Percentiles rank a stretch among this genome's conserved stretches.
Conservation (phyloP, 495 filamentous ascomycete species). For the Neurospora sp. region DNA sequence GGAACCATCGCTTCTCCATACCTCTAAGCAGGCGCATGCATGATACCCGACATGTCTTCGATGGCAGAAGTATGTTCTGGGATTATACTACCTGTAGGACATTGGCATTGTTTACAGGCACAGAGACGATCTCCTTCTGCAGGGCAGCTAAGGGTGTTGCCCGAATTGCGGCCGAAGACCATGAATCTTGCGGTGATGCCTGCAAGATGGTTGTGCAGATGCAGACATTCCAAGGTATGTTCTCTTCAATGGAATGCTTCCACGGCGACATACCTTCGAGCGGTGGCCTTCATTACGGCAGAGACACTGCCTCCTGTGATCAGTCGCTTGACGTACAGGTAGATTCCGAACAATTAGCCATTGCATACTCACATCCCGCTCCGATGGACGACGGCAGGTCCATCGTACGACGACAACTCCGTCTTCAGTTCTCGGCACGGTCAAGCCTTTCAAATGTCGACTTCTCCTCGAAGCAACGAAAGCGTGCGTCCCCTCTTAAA, state of each 20-base stretch:
- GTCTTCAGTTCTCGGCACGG: neutral
- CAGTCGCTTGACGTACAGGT: neutral
- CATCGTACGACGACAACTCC: neutral
- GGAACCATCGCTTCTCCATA: neutral
- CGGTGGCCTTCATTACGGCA: neutral
- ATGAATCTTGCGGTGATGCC: neutral
- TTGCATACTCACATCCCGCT: neutral
- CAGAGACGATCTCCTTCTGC: neutral
- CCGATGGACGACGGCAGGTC: neutral
- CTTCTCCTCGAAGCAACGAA: neutral
- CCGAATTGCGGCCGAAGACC: neutral
- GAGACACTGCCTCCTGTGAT: neutral
- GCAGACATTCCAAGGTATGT: neutral
- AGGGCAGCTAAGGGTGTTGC: neutral
- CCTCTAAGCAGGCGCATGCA: neutral
- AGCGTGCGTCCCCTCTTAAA: neutral
- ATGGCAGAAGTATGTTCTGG: neutral
- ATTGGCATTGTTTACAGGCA: neutral
- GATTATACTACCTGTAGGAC: neutral
- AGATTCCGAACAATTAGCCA: neutral
- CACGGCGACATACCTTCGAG: neutral
- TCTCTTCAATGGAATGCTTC: neutral
- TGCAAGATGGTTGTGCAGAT: neutral
- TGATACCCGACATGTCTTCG: neutral
- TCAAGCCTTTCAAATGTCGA: neutral